A percentile compares a stretch with the other conserved stretches of the same genome.
phyloP scores from a whole-genome alignment of 805 yeast genomes.

The Cephaloascus fragrans region DNA sequence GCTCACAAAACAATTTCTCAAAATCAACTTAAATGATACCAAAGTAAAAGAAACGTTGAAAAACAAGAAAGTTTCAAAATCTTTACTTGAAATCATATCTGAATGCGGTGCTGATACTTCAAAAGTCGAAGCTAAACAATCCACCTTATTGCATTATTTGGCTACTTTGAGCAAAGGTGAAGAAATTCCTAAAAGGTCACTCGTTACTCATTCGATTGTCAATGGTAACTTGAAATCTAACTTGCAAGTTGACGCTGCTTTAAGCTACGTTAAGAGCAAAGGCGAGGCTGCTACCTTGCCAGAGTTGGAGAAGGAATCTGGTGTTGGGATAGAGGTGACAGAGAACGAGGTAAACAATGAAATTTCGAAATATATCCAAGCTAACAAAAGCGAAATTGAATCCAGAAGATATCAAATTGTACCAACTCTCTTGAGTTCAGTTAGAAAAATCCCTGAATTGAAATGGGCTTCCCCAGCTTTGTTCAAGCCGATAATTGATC shows the following conservation, averaged over 20 bases:
- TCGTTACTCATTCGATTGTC: constrained; percentile 52
- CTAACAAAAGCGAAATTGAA: constrained; percentile 48
- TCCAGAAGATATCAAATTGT: constrained; percentile 73
- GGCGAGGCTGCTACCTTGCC: constrained; percentile 33
- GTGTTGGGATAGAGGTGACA: constrained; percentile 72
- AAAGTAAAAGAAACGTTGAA: constrained; percentile 75
- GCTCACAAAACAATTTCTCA: constrained; percentile 21
- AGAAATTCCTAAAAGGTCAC: constrained; percentile 34
- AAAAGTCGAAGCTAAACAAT: constrained; percentile 41
- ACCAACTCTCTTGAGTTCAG: constrained; percentile 67
- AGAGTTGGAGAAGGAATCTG: constrained; percentile 52
- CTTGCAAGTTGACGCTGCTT: constrained; percentile 74
- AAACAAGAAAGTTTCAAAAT: constrained; percentile 73
- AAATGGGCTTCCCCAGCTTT: constrained; percentile 89
- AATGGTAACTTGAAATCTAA: constrained; percentile 55
- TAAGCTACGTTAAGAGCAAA: constrained; percentile 54
- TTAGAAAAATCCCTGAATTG: constrained; percentile 62
- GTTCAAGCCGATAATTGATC: constrained; percentile 84
- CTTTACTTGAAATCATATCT: constrained; percentile 51
- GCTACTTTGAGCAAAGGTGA: constrained; percentile 66
- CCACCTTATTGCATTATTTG: constrained; percentile 63
- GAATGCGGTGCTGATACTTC: constrained; percentile 25
- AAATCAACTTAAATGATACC: constrained; percentile 60
- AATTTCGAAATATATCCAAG: constrained; percentile 50
- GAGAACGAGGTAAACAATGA: constrained; percentile 51